Evolutionary conservation across 2,329 filamentous ascomycete genomes (phyloP), one percentile per base, ranked within the genome.

Genomic region (Dryadomyces quercus-mongolicae): DNA sequence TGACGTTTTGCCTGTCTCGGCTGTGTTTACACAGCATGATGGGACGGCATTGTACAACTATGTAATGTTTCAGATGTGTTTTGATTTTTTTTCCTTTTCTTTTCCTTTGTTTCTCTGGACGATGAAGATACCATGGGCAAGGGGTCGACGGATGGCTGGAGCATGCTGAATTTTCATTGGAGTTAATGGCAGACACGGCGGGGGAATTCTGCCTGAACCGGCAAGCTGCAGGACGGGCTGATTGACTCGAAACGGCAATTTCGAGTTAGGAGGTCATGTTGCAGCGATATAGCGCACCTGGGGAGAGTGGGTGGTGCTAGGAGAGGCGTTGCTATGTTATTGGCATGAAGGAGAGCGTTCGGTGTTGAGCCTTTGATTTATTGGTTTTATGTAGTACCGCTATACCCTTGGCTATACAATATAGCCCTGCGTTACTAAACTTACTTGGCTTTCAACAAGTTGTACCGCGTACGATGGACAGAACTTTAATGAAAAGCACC

Each of bases 51-150:
- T 21, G 38, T 43, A 25, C 16, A 1, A 31, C 12, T 36, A 16
- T 49, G 42, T 12, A 43, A 51, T 55, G 13, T 54, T 42, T 52
- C 36, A 12, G 36, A 22, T 18, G n/a, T 52, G n/a, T n/a, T 22
- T 31, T 31, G 18, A 9, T 47, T 53, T 38, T 25, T 50, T 21
- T 50, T 10, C 16, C 12, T 36, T 9, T 49, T 49, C 22, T 40
- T 10, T 25, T 42, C 40, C 10, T 40, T 16, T 18, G 34, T n/a
- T 42, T 50, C 10, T 42, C 15, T 40, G 15, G 1, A 18, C 36
- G 15, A 40, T 9, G 36, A 40, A 5, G 36, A 40, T 40, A 40
- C 36, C 36, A 40, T 40, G 36, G 36, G 36, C 10, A 40, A 16
- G 36, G 25, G 25, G 25, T n/a, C n/a, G n/a, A n/a, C 25, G 25